phyloP scores from a whole-genome alignment of 2,329 filamentous ascomycete species.

The Xylaria sp. region DNA sequence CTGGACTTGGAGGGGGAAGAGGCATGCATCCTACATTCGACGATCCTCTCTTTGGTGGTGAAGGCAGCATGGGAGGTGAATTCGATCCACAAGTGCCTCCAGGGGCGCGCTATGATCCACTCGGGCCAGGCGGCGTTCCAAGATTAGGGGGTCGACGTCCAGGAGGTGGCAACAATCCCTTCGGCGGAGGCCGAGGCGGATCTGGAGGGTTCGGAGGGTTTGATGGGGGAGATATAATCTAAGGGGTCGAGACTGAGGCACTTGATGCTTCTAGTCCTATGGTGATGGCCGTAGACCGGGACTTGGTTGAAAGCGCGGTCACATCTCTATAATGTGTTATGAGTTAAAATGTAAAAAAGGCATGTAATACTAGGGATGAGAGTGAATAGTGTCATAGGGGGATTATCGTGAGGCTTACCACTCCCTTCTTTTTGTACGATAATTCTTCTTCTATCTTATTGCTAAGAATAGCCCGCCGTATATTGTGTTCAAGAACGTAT shows the following conservation, averaged over 20 bases:
- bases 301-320: slow-evolving; percentile 5
- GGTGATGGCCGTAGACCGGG: not conserved
- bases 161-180: slow-evolving; percentile 53
- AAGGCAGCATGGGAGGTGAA: slow-evolving; percentile 56
- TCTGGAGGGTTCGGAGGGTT: slow-evolving; percentile 51
- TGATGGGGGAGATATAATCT: slow-evolving; percentile 48
- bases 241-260: slow-evolving; percentile 13
- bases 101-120: slow-evolving; percentile 90
- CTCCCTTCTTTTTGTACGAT: not conserved
- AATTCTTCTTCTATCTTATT: not conserved
- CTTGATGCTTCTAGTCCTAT: not conserved
- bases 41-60: slow-evolving; percentile 82
- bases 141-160: slow-evolving; percentile 58
- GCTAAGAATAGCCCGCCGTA: not conserved
- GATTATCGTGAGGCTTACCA: slow-evolving; percentile 11
- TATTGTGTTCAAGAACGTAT: not conserved
- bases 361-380: slow-evolving; percentile 28
- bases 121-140: slow-evolving; percentile 73
- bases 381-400: not conserved
- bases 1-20: slow-evolving; percentile 69
- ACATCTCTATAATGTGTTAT: slow-evolving; percentile 23
- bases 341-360: slow-evolving; percentile 23
- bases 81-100: slow-evolving; percentile 82
- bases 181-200: slow-evolving; percentile 50
- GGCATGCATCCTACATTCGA: slow-evolving; percentile 98